Evolutionary conservation across 352 stramenopile species (phyloP).

Genomic region (Aphanomyces astaci): DNA sequence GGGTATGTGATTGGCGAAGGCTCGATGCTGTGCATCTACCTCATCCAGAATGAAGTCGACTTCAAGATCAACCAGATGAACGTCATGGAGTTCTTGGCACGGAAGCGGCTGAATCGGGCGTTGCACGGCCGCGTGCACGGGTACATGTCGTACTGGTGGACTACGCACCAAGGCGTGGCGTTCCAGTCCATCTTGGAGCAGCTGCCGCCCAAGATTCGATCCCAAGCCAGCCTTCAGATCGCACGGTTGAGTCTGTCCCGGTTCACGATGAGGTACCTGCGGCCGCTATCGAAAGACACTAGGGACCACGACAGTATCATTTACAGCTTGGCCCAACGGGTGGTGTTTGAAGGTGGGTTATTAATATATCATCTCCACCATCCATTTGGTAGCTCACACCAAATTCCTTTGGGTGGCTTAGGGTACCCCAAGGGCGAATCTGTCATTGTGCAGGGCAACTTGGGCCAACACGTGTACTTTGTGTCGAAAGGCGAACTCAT

Average conservation of each 20-base stretch:
- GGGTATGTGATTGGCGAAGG: constrained; percentile 23
- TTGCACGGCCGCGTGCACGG: not conserved
- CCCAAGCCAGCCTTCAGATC: constrained; percentile 17
- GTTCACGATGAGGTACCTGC: constrained; percentile 16
- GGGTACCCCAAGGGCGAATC: constrained; percentile 17
- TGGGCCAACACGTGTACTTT: constrained; percentile 22
- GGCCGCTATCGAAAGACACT: not conserved
- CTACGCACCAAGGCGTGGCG: constrained; percentile 7
- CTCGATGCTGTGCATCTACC: constrained; percentile 19
- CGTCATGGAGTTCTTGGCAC: constrained; percentile 15
- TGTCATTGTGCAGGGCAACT: constrained; percentile 21
- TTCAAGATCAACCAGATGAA: constrained; percentile 25
- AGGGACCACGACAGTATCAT: not conserved
- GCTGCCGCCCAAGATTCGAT: constrained; percentile 12
- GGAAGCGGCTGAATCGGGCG: constrained; percentile 1
- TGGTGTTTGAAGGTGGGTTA: constrained; percentile 22
- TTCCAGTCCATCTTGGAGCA: constrained; percentile 22
- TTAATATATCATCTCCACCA: too few relatives aligned
- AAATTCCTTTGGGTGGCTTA: not conserved
- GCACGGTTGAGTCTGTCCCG: constrained; percentile 1
- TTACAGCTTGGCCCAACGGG: constrained; percentile 12
- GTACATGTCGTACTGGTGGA: constrained; percentile 20
- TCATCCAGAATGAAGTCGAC: constrained; percentile 25
- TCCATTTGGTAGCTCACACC: too few relatives aligned
- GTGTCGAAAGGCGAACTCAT: constrained; percentile 20